Percentiles rank a stretch among this genome's conserved stretches.
These are phyloP conservation scores for Gossypium turneri DNA, from an alignment of 345 rosid species.

Conservation along the genomic window DNA sequence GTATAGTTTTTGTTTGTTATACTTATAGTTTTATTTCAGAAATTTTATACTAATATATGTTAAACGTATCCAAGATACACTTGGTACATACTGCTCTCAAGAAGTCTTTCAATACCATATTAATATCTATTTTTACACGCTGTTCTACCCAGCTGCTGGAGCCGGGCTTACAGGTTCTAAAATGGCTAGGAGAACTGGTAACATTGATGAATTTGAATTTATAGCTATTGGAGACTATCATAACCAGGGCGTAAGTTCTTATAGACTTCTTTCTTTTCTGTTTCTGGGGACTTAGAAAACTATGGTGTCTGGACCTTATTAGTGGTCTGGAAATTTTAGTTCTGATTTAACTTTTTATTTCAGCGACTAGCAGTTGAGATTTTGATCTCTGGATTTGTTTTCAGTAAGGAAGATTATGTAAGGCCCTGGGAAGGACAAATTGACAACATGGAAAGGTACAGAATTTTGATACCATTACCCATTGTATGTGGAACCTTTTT, in stretches of 20 bases:
- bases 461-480: not conserved
- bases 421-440: constrained; percentile 84
- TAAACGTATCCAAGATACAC: not conserved
- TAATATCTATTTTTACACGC: not conserved
- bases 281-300: not conserved
- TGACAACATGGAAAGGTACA: constrained; percentile 83
- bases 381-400: constrained; percentile 73
- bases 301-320: not conserved
- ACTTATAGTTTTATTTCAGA: not conserved
- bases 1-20: not conserved
- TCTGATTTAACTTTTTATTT: constrained; percentile 22
- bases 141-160: constrained; percentile 72
- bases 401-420: constrained; percentile 65
- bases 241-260: constrained; percentile 66
- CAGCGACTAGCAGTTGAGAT: constrained; percentile 93
- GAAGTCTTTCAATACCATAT: not conserved
- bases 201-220: constrained; percentile 87
- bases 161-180: constrained; percentile 94
- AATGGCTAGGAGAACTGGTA: constrained; percentile 87
- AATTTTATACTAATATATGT: not conserved
- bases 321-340: constrained; percentile 28
- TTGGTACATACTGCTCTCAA: not conserved
- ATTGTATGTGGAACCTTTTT: constrained; percentile 5
- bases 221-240: constrained; percentile 77
- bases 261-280: not conserved